Evolutionary conservation across 1,139 yeast genomes (phyloP).

Genomic region (Nakaseomyces delphensis): DNA sequence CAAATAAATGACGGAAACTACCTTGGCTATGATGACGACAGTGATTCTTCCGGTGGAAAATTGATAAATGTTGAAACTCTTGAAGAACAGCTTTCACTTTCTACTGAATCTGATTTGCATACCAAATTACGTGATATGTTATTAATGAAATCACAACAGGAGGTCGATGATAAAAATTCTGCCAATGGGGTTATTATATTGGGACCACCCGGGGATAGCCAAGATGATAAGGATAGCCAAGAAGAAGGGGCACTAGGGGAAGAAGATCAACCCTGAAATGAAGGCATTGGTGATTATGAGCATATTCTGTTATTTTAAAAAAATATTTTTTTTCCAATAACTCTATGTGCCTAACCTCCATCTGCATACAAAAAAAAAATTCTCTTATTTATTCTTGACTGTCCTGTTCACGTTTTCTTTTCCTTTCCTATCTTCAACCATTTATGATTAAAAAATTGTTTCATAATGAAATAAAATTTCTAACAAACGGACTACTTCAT

Average conservation of each 20-base stretch:
- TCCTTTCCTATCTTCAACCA: neutral
- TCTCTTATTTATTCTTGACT: neutral
- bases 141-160: conserved; percentile 23
- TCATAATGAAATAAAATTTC: neutral
- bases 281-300: neutral
- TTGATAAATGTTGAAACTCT: conserved; percentile 22
- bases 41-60: conserved; percentile 14
- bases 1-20: conserved; percentile 14
- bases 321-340: neutral
- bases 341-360: neutral
- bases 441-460: too few relatives aligned
- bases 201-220: conserved; percentile 21
- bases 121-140: conserved; percentile 25
- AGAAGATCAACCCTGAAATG: neutral
- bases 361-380: neutral
- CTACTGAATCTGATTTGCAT: conserved; percentile 31
- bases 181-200: conserved; percentile 30
- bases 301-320: neutral
- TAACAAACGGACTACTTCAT: neutral
- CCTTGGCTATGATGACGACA: conserved; percentile 6
- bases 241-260: too few relatives aligned
- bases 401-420: neutral
- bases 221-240: neutral
- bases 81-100: conserved; percentile 22
- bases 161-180: conserved; percentile 24